Evolutionary conservation across 768 basidiomycete species (phyloP).

Genomic region (Tulasnella sp.): DNA sequence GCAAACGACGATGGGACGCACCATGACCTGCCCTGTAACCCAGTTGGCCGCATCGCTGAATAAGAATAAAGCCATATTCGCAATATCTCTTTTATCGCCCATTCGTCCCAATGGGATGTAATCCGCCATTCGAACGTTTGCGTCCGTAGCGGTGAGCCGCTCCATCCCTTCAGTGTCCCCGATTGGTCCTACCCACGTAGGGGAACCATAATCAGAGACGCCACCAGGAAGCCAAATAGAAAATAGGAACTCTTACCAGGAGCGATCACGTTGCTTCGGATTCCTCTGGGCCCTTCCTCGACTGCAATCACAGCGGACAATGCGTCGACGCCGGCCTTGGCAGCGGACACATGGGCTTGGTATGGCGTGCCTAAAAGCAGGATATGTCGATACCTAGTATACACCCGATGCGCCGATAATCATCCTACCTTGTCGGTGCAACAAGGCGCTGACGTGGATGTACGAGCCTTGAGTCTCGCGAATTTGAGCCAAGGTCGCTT

Average conservation of each 20-base stretch:
- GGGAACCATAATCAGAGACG: neutral
- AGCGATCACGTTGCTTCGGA: constrained; percentile 82
- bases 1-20: too few species aligned
- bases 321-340: constrained; percentile 92
- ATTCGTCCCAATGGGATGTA: constrained; percentile 32
- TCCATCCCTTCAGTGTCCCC: constrained; percentile 61
- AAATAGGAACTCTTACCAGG: constrained; percentile 43
- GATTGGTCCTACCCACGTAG: constrained; percentile 52
- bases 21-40: constrained; percentile 40
- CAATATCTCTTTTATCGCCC: constrained; percentile 40
- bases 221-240: neutral
- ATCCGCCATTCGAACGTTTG: constrained; percentile 27
- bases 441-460: constrained; percentile 81
- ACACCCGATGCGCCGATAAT: neutral
- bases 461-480: constrained; percentile 73
- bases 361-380: constrained; percentile 59
- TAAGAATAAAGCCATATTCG: constrained; percentile 40
- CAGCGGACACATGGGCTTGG: constrained; percentile 91
- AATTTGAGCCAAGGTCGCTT: constrained; percentile 77
- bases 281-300: constrained; percentile 92
- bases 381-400: neutral
- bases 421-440: constrained; percentile 72
- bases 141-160: constrained; percentile 34
- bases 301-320: constrained; percentile 80
- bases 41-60: constrained; percentile 43